phyloP scores from a whole-genome alignment of 805 yeast genomes.

The Kodamaea laetipori region DNA sequence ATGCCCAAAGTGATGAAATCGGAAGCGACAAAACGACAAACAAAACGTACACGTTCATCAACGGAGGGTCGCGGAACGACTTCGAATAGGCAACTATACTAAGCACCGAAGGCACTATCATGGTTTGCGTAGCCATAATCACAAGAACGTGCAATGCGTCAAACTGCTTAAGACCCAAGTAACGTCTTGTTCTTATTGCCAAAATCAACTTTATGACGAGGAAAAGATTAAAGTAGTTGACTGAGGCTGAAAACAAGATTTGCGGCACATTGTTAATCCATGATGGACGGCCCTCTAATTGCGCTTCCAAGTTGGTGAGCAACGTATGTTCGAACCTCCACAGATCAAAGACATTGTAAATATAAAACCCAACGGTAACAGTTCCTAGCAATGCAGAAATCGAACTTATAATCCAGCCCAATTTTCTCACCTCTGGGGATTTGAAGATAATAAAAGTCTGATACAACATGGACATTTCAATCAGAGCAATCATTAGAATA shows the following conservation, averaged over 20 bases:
- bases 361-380: constrained; percentile 60
- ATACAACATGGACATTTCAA: constrained; percentile 66
- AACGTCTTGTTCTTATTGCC: constrained; percentile 74
- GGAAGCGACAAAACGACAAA: constrained; percentile 76
- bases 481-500: constrained; percentile 56
- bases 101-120: constrained; percentile 74
- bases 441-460: constrained; percentile 75
- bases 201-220: constrained; percentile 62
- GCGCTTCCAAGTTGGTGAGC: background rate
- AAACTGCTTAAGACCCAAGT: constrained; percentile 78
- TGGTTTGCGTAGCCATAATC: constrained; percentile 80
- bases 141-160: constrained; percentile 78
- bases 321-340: constrained; percentile 1
- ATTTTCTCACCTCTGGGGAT: constrained; percentile 48
- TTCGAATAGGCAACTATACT: constrained; percentile 54
- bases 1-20: constrained; percentile 86
- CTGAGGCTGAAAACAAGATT: constrained; percentile 68
- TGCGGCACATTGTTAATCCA: constrained; percentile 56
- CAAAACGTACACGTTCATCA: constrained; percentile 55
- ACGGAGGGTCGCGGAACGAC: constrained; percentile 37
- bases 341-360: constrained; percentile 51
- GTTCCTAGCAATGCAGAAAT: constrained; percentile 49
- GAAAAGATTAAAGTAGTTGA: constrained; percentile 61
- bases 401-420: constrained; percentile 42
- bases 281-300: constrained; percentile 1